phyloP scores from a whole-genome alignment of 768 basidiomycete species.

The Suillus plorans region DNA sequence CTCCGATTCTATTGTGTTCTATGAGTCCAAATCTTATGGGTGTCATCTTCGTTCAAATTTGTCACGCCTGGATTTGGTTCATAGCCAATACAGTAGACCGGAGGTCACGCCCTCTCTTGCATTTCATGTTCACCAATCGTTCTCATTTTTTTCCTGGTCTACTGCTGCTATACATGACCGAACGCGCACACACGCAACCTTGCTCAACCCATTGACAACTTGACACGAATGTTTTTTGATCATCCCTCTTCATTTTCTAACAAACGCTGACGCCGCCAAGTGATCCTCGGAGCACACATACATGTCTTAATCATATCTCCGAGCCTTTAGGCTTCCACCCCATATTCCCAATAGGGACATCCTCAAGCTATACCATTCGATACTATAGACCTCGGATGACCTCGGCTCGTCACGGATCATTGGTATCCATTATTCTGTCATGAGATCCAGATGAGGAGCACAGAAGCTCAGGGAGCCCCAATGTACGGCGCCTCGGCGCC shows the following conservation, averaged over 20 bases:
- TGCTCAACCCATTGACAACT: neutral
- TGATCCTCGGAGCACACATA: neutral
- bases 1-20: slow-evolving; percentile 32
- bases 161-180: neutral
- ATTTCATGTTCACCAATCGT: slow-evolving; percentile 10
- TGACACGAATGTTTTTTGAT: neutral
- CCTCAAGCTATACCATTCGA: slow-evolving; percentile 2
- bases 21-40: slow-evolving; percentile 38
- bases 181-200: neutral
- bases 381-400: neutral
- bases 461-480: neutral
- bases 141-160: neutral
- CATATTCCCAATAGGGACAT: slow-evolving; percentile 15
- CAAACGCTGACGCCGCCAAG: neutral
- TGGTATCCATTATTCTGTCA: neutral
- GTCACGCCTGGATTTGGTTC: slow-evolving; percentile 45
- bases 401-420: slow-evolving; percentile 2
- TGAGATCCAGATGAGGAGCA: neutral
- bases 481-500: neutral
- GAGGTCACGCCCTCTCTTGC: slow-evolving; percentile 35
- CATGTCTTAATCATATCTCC: slow-evolving; percentile 2
- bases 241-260: neutral
- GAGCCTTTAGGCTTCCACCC: slow-evolving; percentile 22
- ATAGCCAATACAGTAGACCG: slow-evolving; percentile 55
- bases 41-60: slow-evolving; percentile 35